Evolutionary conservation across 2,329 filamentous ascomycete species (phyloP), one percentile per base, ranked within the genome.

Genomic region (Tympanopsis confertula): DNA sequence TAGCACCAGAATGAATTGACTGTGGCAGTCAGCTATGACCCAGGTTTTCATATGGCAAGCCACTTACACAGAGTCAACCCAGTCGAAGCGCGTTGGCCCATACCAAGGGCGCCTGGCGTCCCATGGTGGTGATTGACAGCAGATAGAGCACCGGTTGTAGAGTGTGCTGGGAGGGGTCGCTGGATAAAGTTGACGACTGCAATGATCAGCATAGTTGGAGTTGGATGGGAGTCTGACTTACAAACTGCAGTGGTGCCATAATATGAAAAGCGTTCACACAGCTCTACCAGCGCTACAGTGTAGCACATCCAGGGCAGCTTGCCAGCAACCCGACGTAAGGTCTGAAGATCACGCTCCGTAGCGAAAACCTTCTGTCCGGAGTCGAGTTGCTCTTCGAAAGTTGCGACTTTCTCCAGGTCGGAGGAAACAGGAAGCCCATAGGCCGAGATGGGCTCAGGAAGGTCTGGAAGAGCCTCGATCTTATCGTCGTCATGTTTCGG

Each of bases 261-360:
- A 59, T 75, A 81, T 4, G 71, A 71, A 49, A 78, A 79, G 14
- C 74, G 66, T 53, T 80, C 75, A 55, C 71, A 78, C 35, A 80
- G 52, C 54, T 82, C 76, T 35, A 79, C 68, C 46, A 80, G 74
- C 2, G 71, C 74, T 38, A 82, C 64, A 4, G 69, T 76, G 51
- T 68, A 77, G 3, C 68, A 62, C 5, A 62, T 60, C 65, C 65
- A 73, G 5, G 66, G 68, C 14, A 78, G 65, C 43, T 58, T 62
- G 37, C 67, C 70, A 24, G 68, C 63, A 7, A 75, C 62, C 43
- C 70, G 69, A 24, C 63, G 63, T 4, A 76, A 54, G 4, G 67
- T 69, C 3, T 44, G 44, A n/a, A 71, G 47, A 32, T 76, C 71
- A 43, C 73, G 63, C n/a, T 64, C 60, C 1, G 70, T 74, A 1